phyloP scores from a whole-genome alignment of 345 rosid species.

The Fremontodendron californicum region DNA sequence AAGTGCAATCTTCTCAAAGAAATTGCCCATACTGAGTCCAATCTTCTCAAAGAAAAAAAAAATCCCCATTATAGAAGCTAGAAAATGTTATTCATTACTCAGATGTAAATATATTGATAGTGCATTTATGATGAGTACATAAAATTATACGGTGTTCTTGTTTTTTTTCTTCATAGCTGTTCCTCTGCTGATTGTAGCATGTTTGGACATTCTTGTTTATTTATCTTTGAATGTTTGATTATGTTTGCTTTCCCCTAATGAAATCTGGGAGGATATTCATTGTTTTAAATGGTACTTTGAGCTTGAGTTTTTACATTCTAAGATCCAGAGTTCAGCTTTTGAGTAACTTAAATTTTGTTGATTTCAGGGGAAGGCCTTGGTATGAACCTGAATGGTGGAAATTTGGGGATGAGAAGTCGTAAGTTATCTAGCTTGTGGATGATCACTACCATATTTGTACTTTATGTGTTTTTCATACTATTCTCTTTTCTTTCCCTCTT shows the following conservation, averaged over 20 bases:
- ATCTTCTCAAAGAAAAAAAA: neutral
- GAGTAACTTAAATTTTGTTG: constrained; percentile 14
- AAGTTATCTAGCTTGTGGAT: constrained; percentile 39
- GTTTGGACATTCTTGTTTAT: neutral
- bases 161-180: neutral
- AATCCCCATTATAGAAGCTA: constrained; percentile 9
- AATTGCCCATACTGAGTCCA: too few species aligned
- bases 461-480: neutral
- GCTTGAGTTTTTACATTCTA: neutral
- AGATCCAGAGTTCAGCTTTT: constrained; percentile 1
- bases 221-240: neutral
- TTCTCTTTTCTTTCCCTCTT: neutral
- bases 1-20: neutral
- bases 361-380: constrained; percentile 83
- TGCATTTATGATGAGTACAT: neutral
- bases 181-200: neutral
- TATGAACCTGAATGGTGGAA: constrained; percentile 99
- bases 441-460: neutral
- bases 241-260: neutral
- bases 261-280: neutral
- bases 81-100: neutral
- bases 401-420: constrained; percentile 91
- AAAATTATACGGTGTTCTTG: neutral
- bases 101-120: neutral
- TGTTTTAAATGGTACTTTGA: neutral